Evolutionary conservation across 208 protist genomes (phyloP).

Genomic region (Porcisia hertigi): DNA sequence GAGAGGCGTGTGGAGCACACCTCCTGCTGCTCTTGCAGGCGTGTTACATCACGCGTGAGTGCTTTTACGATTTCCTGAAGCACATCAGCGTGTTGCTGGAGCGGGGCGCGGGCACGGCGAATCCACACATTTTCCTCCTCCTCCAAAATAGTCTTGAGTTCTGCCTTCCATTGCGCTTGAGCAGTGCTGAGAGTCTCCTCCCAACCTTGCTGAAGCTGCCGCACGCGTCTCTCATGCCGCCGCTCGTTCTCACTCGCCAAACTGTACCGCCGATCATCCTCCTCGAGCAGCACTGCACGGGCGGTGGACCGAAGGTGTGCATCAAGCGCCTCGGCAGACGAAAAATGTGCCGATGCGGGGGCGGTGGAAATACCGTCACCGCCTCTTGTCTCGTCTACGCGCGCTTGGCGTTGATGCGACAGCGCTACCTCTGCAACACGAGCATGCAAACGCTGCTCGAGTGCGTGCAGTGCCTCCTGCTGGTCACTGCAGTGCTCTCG

Average conservation of each 20-base stretch:
- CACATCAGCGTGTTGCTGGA: constrained; percentile 30
- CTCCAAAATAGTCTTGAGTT: constrained; percentile 22
- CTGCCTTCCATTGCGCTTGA: constrained; percentile 19
- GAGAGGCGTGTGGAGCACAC: constrained; percentile 5
- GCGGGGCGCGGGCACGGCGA: constrained; percentile 8
- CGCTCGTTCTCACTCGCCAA: constrained; percentile 30
- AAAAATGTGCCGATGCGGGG: constrained; percentile 12
- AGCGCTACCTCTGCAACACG: constrained; percentile 11
- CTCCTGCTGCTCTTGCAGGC: constrained; percentile 25
- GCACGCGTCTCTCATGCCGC: constrained; percentile 25
- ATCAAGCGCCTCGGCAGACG: constrained; percentile 51
- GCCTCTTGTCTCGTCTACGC: not conserved
- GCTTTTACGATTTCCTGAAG: constrained; percentile 36
- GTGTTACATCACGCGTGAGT: constrained; percentile 26
- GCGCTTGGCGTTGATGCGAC: not conserved
- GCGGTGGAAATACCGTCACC: not conserved
- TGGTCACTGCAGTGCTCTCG: not conserved
- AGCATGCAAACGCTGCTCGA: constrained; percentile 18
- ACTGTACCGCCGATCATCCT: constrained; percentile 39
- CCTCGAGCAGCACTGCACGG: constrained; percentile 45
- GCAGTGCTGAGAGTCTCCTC: constrained; percentile 25
- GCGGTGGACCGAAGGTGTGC: constrained; percentile 52
- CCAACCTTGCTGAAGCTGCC: constrained; percentile 24
- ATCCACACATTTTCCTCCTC: constrained; percentile 13
- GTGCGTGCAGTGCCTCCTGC: constrained; percentile 9